These are phyloP conservation scores for Eucommia ulmoides DNA, from an alignment of 257 asterid species.

Conservation along the genomic window DNA sequence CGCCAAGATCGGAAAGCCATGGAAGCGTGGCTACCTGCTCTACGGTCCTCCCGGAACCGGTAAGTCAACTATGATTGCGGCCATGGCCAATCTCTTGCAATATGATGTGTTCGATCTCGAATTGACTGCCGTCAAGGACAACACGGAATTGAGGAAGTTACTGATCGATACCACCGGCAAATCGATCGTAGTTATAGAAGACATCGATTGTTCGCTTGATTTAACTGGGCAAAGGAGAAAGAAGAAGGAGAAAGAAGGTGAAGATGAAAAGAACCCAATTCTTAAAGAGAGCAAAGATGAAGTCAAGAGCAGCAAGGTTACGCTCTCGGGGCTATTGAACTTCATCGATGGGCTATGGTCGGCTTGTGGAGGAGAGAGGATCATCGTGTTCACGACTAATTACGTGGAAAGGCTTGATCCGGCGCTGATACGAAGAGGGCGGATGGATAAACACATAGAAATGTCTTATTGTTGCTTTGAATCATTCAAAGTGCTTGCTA, in stretches of 20 bases:
- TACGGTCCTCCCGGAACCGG: conserved; percentile 44
- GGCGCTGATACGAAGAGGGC: conserved; percentile 7
- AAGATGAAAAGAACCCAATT: conserved; percentile 9
- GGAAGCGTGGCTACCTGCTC: conserved; percentile 37
- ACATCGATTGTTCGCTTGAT: conserved; percentile 42
- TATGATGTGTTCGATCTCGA: conserved; percentile 41
- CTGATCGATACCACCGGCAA: conserved; percentile 35
- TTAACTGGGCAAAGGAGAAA: conserved; percentile 33
- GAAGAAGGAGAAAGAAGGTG: conserved; percentile 8
- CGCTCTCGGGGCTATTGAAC: conserved; percentile 7
- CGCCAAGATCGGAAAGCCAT: conserved; percentile 48
- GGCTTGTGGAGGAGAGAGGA: conserved; percentile 6
- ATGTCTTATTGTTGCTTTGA: conserved; percentile 4
- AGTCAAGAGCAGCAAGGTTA: conserved; percentile 1
- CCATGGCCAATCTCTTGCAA: conserved; percentile 38
- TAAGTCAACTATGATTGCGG: conserved; percentile 46
- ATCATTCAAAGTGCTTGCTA: conserved; percentile 6
- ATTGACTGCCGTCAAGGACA: conserved; percentile 35
- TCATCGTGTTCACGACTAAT: conserved; percentile 4
- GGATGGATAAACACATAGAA: conserved; percentile 6
- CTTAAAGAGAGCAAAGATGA: conserved; percentile 9
- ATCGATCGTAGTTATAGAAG: conserved; percentile 40
- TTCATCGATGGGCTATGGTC: conserved; percentile 3
- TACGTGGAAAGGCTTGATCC: conserved; percentile 6
- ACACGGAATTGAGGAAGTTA: conserved; percentile 33